Evolutionary conservation across 108 stramenopile species (phyloP).

Genomic region (Cylindrotheca fusiformis): DNA sequence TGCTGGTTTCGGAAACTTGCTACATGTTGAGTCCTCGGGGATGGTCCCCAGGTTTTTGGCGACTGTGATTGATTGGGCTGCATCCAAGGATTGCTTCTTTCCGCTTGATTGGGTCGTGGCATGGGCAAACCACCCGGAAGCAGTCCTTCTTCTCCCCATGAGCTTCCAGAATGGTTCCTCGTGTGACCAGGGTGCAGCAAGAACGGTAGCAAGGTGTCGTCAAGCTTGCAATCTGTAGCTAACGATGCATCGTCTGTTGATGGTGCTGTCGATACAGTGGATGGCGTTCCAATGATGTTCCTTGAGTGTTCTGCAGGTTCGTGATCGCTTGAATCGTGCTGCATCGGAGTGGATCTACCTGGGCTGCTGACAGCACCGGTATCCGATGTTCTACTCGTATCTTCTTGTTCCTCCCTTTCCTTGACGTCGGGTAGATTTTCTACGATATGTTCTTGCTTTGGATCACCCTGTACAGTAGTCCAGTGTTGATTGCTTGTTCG

Average conservation of each 20-base stretch:
- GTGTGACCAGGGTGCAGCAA: slow-evolving; percentile 23
- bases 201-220: slow-evolving; percentile 17
- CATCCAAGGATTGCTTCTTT: slow-evolving; percentile 9
- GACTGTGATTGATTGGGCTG: not conserved
- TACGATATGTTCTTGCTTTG: slow-evolving; percentile 2
- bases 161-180: slow-evolving; percentile 1
- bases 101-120: not conserved
- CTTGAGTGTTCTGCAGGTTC: slow-evolving; percentile 8
- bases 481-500: not conserved
- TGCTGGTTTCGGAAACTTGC: slow-evolving; percentile 27
- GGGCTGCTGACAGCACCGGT: slow-evolving; percentile 1
- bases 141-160: slow-evolving; percentile 28
- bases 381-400: slow-evolving; percentile 11
- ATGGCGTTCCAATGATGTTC: slow-evolving; percentile 36
- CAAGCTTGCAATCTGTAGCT: slow-evolving; percentile 30
- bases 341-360: slow-evolving; percentile 9
- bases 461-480: not conserved
- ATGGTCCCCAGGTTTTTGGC: not conserved
- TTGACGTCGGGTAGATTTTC: slow-evolving; percentile 3
- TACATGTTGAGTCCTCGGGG: slow-evolving; percentile 19
- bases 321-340: slow-evolving; percentile 29
- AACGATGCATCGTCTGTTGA: slow-evolving; percentile 40
- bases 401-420: slow-evolving; percentile 4
- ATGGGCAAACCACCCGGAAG: slow-evolving; percentile 8
- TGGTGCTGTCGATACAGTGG: slow-evolving; percentile 52